Evolutionary conservation across 495 filamentous ascomycete genomes (phyloP), one percentile per base, ranked within the genome.

Genomic region (Podospora pseudoanserina): DNA sequence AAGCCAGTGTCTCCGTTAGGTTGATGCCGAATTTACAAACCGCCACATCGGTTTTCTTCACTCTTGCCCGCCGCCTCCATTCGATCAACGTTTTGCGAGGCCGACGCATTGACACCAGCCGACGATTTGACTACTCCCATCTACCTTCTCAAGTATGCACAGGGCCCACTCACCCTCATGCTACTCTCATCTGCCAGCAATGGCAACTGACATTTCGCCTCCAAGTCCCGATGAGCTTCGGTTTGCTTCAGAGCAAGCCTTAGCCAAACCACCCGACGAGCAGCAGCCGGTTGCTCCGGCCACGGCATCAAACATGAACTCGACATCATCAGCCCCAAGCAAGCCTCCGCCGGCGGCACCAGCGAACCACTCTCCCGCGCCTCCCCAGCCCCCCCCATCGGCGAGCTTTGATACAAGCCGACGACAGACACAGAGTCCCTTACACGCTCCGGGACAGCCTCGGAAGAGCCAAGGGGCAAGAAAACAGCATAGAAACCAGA

Each of bases 381-480:
- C 59, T 26, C 26, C 59, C 16, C 59, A 63, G 18, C 2, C 5
- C 13, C 27, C 32, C 4, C 7, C 61, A 49, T 2, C 30, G 3
- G 61, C 79, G 18, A 76, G 75, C 69, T 84, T 86, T 71, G 85
- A 91, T 53, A 82, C 83, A 64, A 85, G 85, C 60, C 88, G 87
- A 39, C 87, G 89, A 65, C 88, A 85, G 71, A 85, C 85, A 74
- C 72, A 73, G 54, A 87, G 87, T 58, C 80, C 87, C 18, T 83
- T 81, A 58, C 84, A 87, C 53, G 75, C 83, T 6, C 79, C 81
- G 20, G 78, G 85, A 34, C 76, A 84, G 57, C 79, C 88, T 5
- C 83, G 92, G 68, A 97, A 93, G 80, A 88, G 84, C 65, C 94
- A 97, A 81, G 79, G 79, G 27, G 79, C 84, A 63, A 89, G 88